These are phyloP conservation scores for Cyclospora cayetanensis DNA, from an alignment of 169 alveolate species.

Conservation along the genomic window DNA sequence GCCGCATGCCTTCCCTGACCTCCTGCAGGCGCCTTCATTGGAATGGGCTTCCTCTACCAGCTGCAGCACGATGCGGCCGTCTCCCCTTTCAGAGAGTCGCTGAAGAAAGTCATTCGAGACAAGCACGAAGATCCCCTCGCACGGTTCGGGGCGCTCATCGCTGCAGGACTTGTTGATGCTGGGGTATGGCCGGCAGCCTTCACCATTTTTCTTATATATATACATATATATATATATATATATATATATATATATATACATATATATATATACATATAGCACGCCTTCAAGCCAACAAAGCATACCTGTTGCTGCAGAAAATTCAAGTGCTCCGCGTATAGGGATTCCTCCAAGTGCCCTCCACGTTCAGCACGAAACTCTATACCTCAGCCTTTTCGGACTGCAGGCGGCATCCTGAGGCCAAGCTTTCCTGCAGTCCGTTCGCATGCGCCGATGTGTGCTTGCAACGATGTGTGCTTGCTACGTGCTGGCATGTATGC, in stretches of 20 bases:
- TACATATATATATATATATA: too few species aligned
- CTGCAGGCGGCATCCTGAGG: not conserved
- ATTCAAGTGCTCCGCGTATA: too few species aligned
- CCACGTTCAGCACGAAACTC: not conserved
- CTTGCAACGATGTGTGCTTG: not conserved
- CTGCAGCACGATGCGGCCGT: slow-evolving; percentile 87
- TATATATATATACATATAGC: too few species aligned
- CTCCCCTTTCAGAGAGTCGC: slow-evolving; percentile 82
- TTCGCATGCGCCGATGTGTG: not conserved
- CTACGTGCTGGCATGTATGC: not conserved
- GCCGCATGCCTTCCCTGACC: not conserved
- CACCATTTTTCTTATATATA: not conserved
- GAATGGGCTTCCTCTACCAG: slow-evolving; percentile 89
- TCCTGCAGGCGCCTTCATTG: slow-evolving; percentile 88
- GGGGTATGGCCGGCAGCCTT: slow-evolving; percentile 84
- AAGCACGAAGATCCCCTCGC: slow-evolving; percentile 96
- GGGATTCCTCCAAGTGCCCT: too few species aligned
- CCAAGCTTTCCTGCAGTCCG: not conserved
- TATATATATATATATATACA: not conserved
- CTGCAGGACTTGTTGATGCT: slow-evolving; percentile 94
- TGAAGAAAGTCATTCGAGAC: slow-evolving; percentile 89
- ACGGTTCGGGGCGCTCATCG: slow-evolving; percentile 96
- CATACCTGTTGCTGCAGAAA: not conserved
- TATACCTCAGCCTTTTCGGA: not conserved
- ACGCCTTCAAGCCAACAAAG: not conserved